A percentile compares a stretch with the other conserved stretches of the same genome.
These are phyloP conservation scores for Geotrichum aggregatum DNA, from an alignment of 1,139 yeast species.

Conservation along the genomic window DNA sequence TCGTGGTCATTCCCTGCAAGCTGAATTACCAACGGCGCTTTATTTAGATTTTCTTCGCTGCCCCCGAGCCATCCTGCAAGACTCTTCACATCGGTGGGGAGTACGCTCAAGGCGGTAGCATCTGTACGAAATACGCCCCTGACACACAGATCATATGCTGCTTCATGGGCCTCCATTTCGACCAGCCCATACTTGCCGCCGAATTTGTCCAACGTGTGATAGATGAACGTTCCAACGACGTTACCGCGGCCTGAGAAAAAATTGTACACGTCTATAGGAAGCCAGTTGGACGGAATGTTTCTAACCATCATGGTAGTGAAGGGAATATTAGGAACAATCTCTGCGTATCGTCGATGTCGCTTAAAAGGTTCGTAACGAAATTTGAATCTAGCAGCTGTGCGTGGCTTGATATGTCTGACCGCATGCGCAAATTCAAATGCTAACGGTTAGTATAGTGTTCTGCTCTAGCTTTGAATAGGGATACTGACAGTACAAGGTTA, in stretches of 20 bases:
- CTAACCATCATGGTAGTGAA: constrained; percentile 12
- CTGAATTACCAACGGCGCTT: no score
- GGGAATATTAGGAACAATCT: constrained; percentile 6
- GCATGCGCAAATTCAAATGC: background rate
- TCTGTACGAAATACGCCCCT: constrained; percentile 6
- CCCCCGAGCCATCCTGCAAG: constrained; percentile 17
- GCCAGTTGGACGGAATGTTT: constrained; percentile 9
- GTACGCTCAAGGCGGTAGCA: constrained; percentile 2
- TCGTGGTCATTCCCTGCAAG: no score
- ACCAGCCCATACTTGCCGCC: constrained; percentile 13
- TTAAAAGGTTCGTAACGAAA: no score
- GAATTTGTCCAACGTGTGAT: background rate
- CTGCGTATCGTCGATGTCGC: background rate
- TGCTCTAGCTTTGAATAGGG: no score
- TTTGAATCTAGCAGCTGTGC: background rate
- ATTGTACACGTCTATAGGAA: constrained; percentile 6
- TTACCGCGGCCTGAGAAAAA: constrained; percentile 11
- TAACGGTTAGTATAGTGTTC: background rate
- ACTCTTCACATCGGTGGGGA: constrained; percentile 14
- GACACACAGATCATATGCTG: constrained; percentile 12
- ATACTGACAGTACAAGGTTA: constrained; percentile 8
- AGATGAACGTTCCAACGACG: constrained; percentile 17
- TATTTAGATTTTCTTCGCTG: background rate
- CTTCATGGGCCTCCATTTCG: constrained; percentile 9
- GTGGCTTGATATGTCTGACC: constrained; percentile 10